Evolutionary conservation across 2,329 filamentous ascomycete genomes (phyloP), one percentile per base, ranked within the genome.

Genomic region (Myriosclerotinia duriaeana): DNA sequence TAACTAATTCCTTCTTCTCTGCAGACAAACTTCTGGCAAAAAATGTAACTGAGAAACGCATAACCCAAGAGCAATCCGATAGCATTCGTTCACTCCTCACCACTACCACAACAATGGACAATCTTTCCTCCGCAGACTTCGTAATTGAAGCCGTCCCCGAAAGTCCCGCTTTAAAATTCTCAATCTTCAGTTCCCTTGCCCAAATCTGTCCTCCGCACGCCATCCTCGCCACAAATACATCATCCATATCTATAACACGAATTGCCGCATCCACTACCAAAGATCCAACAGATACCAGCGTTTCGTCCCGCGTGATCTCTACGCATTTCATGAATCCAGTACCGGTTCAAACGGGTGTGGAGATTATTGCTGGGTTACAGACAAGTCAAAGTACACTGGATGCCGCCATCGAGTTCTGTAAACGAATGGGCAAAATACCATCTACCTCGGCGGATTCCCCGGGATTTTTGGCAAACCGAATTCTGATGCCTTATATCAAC

Each of bases 271-370:
- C 93, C 12, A 94, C 94, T 0, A 90, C 88, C 36, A 82, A 83
- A 66, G 87, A 96, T 76, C 89, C 92, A 0, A 94, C 82, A 22
- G 91, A 97, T 75, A 88, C 91, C 34, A 89, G 88, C 53, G 90
- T 89, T 52, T 90, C 92, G 53, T 94, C 92, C 7, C 89, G 95
- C 58, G 95, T 99, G 12, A 87, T 99, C 65, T 92, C 92, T 62
- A 98, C 95, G 20, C 95, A 99, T 79, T 99, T 99, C 80, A 99
- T 99, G 95, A 99, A 99, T 82, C 95, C 95, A 0, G 95, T 99
- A 0, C 95, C 95, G 2, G 81, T 99, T 42, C 95, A 98, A 77
- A 97, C 97, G 79, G 95, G 95, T 63, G 95, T 99, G 6, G 95
- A 99, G 80, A 97, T 99, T 74, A 98, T 99, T 77, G 89, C 91